phyloP scores from a whole-genome alignment of 495 filamentous ascomycete species.

The Penicillium arizonense region DNA sequence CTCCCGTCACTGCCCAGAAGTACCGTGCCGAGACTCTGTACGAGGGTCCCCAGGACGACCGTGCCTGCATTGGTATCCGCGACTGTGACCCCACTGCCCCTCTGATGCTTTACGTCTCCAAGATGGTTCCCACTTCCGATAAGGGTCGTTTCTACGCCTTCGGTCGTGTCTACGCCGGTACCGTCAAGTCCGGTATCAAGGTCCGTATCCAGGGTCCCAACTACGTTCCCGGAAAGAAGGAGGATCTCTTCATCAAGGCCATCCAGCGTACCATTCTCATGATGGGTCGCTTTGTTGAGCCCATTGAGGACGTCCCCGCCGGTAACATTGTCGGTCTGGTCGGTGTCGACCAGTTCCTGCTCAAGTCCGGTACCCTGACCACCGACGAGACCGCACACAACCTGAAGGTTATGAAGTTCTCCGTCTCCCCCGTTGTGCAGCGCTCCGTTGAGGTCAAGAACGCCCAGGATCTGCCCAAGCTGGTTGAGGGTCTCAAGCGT shows the following conservation, averaged over 20 bases:
- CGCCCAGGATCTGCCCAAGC: slow-evolving; percentile 98
- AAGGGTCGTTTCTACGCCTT: slow-evolving; percentile 99
- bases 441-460: slow-evolving; percentile 99
- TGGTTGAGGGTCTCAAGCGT: slow-evolving; percentile 99
- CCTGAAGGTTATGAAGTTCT: slow-evolving; percentile 99
- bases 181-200: slow-evolving; percentile 94
- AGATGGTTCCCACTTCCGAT: slow-evolving; percentile 99
- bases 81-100: slow-evolving; percentile 97
- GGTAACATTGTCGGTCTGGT: slow-evolving; percentile 99
- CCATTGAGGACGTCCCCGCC: slow-evolving; percentile 97
- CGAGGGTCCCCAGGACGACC: slow-evolving; percentile 93
- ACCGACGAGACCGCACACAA: slow-evolving; percentile 98
- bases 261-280: slow-evolving; percentile 99
- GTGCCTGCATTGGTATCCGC: slow-evolving; percentile 89
- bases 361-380: slow-evolving; percentile 99
- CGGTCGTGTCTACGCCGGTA: slow-evolving; percentile 99
- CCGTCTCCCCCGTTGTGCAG: slow-evolving; percentile 97
- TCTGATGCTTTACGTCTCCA: slow-evolving; percentile 99
- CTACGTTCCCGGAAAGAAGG: slow-evolving; percentile 97
- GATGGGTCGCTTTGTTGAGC: slow-evolving; percentile 99
- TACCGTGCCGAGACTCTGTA: slow-evolving; percentile 99
- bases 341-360: slow-evolving; percentile 99
- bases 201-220: slow-evolving; percentile 99
- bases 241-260: slow-evolving; percentile 98
- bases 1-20: slow-evolving; percentile 91